These are phyloP conservation scores for Lichtheimia hyalospora DNA, from an alignment of 371 early-diverging fungal species.

Conservation along the genomic window DNA sequence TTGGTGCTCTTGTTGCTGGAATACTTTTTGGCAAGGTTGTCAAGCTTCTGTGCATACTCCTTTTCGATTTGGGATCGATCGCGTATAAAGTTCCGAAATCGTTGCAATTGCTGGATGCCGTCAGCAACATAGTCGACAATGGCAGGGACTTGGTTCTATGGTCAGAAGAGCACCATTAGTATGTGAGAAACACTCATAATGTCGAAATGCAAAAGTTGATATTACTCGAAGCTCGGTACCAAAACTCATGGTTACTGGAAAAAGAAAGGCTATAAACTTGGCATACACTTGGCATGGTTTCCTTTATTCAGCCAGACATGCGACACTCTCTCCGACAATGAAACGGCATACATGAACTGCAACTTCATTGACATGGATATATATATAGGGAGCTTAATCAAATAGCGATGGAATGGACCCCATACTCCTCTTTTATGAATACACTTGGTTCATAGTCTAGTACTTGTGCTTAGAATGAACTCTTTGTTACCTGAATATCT, in stretches of 20 bases:
- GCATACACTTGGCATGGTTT: no score
- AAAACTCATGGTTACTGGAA: slow-evolving; percentile 17
- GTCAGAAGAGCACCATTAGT: not conserved
- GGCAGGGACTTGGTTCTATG: slow-evolving; percentile 57
- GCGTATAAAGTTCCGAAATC: slow-evolving; percentile 74
- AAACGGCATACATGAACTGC: no score
- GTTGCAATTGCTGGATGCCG: slow-evolving; percentile 62
- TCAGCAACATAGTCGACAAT: slow-evolving; percentile 59
- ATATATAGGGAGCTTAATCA: no score
- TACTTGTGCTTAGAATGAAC: no score
- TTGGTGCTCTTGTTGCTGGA: slow-evolving; percentile 18
- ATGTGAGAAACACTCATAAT: not conserved
- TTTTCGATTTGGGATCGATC: slow-evolving; percentile 74
- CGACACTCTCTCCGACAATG: no score
- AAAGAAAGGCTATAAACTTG: no score
- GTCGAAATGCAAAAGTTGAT: not conserved
- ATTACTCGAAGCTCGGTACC: slow-evolving; percentile 21
- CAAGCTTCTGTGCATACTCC: slow-evolving; percentile 77
- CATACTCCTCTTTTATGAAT: no score
- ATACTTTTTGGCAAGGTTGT: slow-evolving; percentile 65
- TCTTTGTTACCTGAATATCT: no score
- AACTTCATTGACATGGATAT: no score
- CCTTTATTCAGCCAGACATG: no score
- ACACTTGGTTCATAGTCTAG: no score
- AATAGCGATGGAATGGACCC: no score